A percentile compares a stretch with the other conserved stretches of the same genome.
Conservation (phyloP, 208 protist species). For the Crithidia expoeki region DNA sequence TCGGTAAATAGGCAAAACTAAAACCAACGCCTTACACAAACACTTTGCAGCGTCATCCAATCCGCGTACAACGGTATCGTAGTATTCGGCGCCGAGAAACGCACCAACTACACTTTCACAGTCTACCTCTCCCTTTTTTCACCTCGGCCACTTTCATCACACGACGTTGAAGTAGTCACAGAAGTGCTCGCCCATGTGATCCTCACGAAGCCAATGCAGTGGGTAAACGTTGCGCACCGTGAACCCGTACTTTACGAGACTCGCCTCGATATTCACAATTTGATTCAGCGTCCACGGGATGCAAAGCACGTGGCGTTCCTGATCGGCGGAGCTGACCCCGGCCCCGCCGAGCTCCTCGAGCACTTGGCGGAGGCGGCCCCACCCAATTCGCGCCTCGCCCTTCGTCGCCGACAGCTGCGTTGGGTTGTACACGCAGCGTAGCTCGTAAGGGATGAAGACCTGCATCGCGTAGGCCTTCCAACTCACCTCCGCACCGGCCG, state of each 20-base stretch:
- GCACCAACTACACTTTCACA: neutral
- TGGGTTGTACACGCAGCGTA: constrained; percentile 79
- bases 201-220: constrained; percentile 78
- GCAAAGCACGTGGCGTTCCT: constrained; percentile 57
- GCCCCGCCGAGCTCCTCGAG: constrained; percentile 51
- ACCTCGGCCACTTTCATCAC: neutral
- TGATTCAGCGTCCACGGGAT: constrained; percentile 89
- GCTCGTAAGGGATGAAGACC: constrained; percentile 69
- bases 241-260: constrained; percentile 85
- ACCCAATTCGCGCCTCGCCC: constrained; percentile 77
- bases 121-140: neutral
- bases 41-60: too few relatives aligned
- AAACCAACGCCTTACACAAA: too few relatives aligned
- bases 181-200: constrained; percentile 83
- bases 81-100: too few relatives aligned
- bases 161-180: constrained; percentile 68
- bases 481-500: constrained; percentile 47
- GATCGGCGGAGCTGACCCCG: neutral
- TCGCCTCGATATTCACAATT: constrained; percentile 88
- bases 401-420: constrained; percentile 78
- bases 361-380: constrained; percentile 75
- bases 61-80: too few relatives aligned
- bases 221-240: constrained; percentile 61
- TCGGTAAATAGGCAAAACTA: neutral
- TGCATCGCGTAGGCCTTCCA: constrained; percentile 54